Evolutionary conservation across 768 basidiomycete genomes (phyloP).

Genomic region (Tephrocybe sp.): DNA sequence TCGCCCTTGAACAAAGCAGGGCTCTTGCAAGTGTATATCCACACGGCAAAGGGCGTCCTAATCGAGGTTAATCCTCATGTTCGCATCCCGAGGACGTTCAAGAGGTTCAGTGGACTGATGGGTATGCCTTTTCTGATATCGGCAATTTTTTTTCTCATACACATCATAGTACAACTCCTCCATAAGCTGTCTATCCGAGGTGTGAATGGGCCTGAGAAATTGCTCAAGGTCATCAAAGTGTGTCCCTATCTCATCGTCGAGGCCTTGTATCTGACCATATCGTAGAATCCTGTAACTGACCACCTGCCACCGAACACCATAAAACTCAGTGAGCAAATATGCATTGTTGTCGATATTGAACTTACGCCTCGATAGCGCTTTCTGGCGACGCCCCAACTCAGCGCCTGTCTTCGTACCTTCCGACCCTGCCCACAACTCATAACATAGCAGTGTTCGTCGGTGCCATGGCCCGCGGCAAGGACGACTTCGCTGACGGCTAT

Average conservation of each 20-base stretch:
- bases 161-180: constrained; percentile 81
- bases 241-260: constrained; percentile 17
- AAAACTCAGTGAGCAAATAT: constrained; percentile 76
- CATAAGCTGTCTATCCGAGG: constrained; percentile 95
- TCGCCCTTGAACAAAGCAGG: constrained; percentile 99
- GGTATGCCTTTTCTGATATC: constrained; percentile 49
- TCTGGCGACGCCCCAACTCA: constrained; percentile 88
- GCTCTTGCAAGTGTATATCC: constrained; percentile 94
- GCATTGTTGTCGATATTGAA: not conserved
- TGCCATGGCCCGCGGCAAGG: constrained; percentile 95
- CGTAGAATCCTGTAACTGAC: constrained; percentile 89
- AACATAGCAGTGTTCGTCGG: constrained; percentile 95
- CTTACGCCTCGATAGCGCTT: constrained; percentile 53
- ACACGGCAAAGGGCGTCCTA: constrained; percentile 92
- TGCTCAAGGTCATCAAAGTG: constrained; percentile 96
- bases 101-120: constrained; percentile 98
- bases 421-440: constrained; percentile 83
- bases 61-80: constrained; percentile 99
- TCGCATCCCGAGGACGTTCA: constrained; percentile 96
- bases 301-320: constrained; percentile 94
- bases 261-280: not conserved
- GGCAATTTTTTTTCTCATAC: constrained; percentile 8
- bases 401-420: constrained; percentile 80
- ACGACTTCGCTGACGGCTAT: constrained; percentile 94
- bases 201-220: constrained; percentile 94